A percentile compares a stretch with the other conserved stretches of the same genome.
Evolutionary conservation across 139 green algal genomes (phyloP).

Genomic region (Chlorella sp.): DNA sequence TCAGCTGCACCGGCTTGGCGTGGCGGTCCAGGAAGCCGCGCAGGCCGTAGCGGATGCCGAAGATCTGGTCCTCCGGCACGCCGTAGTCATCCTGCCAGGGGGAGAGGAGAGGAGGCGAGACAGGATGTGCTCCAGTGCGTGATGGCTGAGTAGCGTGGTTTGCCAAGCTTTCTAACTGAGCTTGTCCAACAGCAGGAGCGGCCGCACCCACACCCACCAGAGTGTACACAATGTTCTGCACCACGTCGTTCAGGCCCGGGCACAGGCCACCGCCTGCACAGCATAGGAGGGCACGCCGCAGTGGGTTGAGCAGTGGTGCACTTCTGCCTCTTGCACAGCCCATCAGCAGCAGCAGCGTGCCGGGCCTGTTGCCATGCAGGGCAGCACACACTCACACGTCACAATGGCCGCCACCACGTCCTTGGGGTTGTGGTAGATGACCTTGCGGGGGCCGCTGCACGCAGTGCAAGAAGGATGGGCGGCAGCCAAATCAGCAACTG

Average conservation of each 20-base stretch:
- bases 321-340: too few species aligned
- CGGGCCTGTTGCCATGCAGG: not conserved
- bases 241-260: conserved; percentile 96
- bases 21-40: conserved; percentile 92
- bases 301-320: too few species aligned
- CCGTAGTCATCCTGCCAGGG: conserved; percentile 79
- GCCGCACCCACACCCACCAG: conserved; percentile 69
- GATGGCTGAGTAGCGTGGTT: too few species aligned
- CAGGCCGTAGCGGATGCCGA: conserved; percentile 94
- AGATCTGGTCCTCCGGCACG: conserved; percentile 87
- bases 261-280: conserved; percentile 90
- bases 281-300: too few species aligned
- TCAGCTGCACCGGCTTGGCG: conserved; percentile 88
- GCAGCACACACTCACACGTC: conserved; percentile 11
- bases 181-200: too few species aligned
- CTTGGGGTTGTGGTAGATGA: conserved; percentile 85
- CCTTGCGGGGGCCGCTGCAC: conserved; percentile 78
- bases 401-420: conserved; percentile 62
- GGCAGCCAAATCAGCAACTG: too few species aligned
- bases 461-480: conserved; percentile 54
- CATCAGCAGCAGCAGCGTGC: not conserved
- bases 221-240: conserved; percentile 90
- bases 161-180: too few species aligned
- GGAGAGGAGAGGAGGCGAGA: too few species aligned
- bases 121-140: too few species aligned